Evolutionary conservation across 768 basidiomycete species (phyloP).

Genomic region (Lactifluus subvellereus): DNA sequence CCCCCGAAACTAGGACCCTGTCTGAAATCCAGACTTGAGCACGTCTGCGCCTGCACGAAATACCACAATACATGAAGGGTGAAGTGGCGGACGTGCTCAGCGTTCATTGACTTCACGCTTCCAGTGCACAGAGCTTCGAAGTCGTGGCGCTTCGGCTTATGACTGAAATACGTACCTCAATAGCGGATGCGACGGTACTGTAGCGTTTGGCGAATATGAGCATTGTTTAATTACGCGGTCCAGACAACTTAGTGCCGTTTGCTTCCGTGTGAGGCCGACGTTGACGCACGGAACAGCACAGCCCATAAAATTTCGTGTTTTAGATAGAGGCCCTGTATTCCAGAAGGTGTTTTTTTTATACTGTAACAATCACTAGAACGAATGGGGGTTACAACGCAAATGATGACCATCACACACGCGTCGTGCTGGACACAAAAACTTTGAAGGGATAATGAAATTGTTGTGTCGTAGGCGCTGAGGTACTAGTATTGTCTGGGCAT

Average conservation of each 20-base stretch:
- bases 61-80: neutral
- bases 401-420: conserved; percentile 13
- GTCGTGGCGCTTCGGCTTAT: conserved; percentile 14
- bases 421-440: conserved; percentile 1
- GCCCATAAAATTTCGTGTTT: conserved; percentile 6
- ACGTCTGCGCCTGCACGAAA: neutral
- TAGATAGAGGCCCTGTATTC: neutral
- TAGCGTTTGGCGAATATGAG: neutral
- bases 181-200: neutral
- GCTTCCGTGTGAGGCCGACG: neutral
- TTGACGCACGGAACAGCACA: neutral
- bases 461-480: conserved; percentile 3
- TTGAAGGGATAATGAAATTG: conserved; percentile 11
- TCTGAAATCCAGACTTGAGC: neutral
- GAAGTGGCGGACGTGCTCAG: neutral
- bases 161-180: neutral
- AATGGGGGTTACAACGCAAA: conserved; percentile 17
- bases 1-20: neutral
- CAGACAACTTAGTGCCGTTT: neutral
- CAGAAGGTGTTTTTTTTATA: neutral
- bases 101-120: neutral
- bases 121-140: neutral
- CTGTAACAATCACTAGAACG: conserved; percentile 8
- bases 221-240: neutral
- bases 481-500: neutral